Evolutionary conservation across 768 basidiomycete genomes (phyloP).

Genomic region (Boletus rubescentipes): DNA sequence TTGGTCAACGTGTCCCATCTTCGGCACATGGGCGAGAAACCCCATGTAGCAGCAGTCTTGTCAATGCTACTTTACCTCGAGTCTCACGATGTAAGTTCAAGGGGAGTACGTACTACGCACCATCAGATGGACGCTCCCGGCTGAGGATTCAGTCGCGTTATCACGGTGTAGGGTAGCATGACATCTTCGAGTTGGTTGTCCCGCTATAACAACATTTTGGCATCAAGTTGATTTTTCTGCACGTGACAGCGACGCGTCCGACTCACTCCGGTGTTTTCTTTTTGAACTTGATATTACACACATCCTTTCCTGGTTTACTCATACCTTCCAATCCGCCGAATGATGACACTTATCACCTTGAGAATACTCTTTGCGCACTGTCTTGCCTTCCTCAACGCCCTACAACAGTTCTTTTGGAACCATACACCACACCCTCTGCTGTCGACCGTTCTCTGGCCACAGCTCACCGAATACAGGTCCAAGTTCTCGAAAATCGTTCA

Average conservation of each 20-base stretch:
- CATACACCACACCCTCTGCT: slow-evolving; percentile 8
- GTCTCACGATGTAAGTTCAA: too few relatives aligned
- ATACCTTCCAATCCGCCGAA: background rate
- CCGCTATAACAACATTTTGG: too few relatives aligned
- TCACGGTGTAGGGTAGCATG: too few relatives aligned
- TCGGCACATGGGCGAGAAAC: too few relatives aligned
- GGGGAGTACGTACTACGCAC: too few relatives aligned
- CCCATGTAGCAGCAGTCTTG: too few relatives aligned
- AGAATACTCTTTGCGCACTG: slow-evolving; percentile 13
- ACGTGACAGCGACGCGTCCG: slow-evolving; percentile 20
- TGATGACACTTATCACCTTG: slow-evolving; percentile 4
- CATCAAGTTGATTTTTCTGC: slow-evolving; percentile 19
- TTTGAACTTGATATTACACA: background rate
- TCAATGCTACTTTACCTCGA: too few relatives aligned
- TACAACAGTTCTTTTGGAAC: slow-evolving; percentile 11
- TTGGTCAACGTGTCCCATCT: too few relatives aligned
- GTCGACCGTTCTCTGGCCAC: slow-evolving; percentile 6
- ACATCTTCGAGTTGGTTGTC: too few relatives aligned
- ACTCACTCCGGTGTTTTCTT: background rate
- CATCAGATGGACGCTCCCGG: too few relatives aligned
- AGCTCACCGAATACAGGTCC: slow-evolving; percentile 4
- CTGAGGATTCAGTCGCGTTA: too few relatives aligned
- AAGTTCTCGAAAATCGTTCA: background rate
- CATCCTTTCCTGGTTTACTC: background rate
- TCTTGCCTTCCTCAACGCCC: slow-evolving; percentile 9